Conservation (phyloP, 257 asterid genomes). For the Solanum chaucha region DNA sequence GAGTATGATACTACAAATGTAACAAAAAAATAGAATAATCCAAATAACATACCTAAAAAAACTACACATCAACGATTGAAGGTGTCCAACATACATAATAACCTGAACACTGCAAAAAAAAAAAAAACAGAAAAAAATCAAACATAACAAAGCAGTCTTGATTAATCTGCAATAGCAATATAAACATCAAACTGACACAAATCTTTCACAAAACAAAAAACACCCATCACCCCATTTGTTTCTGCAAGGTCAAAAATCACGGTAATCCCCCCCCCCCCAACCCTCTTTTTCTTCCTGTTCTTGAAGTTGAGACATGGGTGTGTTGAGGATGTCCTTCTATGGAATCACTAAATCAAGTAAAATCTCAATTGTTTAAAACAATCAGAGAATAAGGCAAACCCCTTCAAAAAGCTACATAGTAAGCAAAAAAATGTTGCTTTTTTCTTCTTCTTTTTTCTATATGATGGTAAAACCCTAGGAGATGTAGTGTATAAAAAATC, state of each 20-base stretch:
- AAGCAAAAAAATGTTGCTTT: background rate
- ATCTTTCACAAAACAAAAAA: background rate
- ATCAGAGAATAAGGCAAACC: background rate
- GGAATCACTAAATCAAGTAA: background rate
- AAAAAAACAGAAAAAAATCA: background rate
- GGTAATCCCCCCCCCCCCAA: background rate
- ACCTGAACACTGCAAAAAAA: background rate
- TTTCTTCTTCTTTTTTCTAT: background rate
- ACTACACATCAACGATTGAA: conserved; percentile 8
- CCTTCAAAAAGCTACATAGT: background rate
- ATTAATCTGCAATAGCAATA: background rate
- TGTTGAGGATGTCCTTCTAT: background rate
- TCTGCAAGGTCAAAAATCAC: background rate
- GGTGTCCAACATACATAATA: conserved; percentile 17
- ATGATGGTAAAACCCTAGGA: background rate
- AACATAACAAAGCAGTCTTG: background rate
- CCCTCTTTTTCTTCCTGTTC: background rate
- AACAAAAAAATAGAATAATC: background rate
- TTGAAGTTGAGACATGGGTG: background rate
- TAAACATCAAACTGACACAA: background rate
- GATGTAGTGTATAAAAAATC: too few relatives aligned
- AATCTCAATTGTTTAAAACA: background rate
- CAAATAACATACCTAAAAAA: background rate
- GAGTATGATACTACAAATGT: background rate
- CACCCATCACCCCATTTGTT: background rate